Evolutionary conservation across 345 rosid species (phyloP).

Genomic region (Eucalyptus decipiens): DNA sequence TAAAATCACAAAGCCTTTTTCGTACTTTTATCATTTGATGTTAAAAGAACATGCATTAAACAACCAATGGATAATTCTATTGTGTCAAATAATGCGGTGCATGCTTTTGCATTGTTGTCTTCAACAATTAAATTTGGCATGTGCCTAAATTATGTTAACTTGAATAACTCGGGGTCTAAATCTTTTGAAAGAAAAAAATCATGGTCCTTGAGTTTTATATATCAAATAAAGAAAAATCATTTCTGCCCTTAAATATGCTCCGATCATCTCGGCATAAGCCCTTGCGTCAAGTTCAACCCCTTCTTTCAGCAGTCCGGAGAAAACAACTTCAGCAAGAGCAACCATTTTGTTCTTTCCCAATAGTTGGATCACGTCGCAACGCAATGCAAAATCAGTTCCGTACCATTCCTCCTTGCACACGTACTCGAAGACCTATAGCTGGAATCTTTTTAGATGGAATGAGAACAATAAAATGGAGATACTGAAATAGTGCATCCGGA

Average conservation of each 20-base stretch:
- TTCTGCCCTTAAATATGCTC: constrained; percentile 26
- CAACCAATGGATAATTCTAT: neutral
- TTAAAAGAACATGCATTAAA: neutral
- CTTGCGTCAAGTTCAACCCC: constrained; percentile 39
- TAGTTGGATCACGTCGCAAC: constrained; percentile 24
- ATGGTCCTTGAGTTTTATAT: neutral
- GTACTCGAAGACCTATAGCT: constrained; percentile 36
- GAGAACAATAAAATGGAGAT: neutral
- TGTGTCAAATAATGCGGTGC: no score
- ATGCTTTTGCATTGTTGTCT: no score
- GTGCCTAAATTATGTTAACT: neutral
- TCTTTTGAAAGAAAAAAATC: neutral
- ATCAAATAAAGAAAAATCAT: neutral
- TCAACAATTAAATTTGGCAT: neutral
- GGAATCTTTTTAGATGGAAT: constrained; percentile 5
- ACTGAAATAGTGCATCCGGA: neutral
- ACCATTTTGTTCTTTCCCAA: constrained; percentile 33
- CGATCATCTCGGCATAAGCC: constrained; percentile 48
- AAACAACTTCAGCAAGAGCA: constrained; percentile 26
- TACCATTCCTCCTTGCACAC: constrained; percentile 45
- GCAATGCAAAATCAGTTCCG: constrained; percentile 24
- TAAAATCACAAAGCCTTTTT: no score
- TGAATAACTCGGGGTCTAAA: neutral
- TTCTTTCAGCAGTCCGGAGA: constrained; percentile 16
- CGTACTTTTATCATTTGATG: no score